Evolutionary conservation across 768 basidiomycete genomes (phyloP).

Genomic region (Lanmaoa pseudosensibilis): DNA sequence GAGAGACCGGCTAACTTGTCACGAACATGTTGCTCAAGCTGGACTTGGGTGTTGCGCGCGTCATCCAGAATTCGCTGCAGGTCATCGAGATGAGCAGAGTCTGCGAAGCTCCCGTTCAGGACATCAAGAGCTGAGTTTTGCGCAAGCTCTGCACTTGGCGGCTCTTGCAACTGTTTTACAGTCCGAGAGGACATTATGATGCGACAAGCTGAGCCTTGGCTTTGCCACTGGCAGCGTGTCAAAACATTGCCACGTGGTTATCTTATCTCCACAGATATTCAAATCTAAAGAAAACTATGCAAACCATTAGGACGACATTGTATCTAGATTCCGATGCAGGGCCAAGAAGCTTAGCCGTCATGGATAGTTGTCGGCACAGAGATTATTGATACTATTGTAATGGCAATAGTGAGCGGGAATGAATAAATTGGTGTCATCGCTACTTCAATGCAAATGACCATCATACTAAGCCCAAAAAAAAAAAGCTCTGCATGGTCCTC

Average conservation of each 20-base stretch:
- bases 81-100: constrained; percentile 50
- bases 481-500: too few species aligned
- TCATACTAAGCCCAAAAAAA: too few species aligned
- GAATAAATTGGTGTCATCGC: too few species aligned
- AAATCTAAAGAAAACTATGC: too few species aligned
- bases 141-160: constrained; percentile 46
- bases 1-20: constrained; percentile 15
- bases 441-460: too few species aligned
- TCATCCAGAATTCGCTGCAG: constrained; percentile 46
- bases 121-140: constrained; percentile 33
- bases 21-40: constrained; percentile 48
- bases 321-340: too few species aligned
- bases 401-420: too few species aligned
- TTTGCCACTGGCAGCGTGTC: background rate
- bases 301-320: too few species aligned
- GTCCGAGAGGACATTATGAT: constrained; percentile 41
- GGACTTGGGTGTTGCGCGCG: constrained; percentile 40
- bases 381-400: too few species aligned
- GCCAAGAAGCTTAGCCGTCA: too few species aligned
- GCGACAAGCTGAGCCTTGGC: background rate
- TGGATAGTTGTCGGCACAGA: too few species aligned
- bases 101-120: constrained; percentile 48
- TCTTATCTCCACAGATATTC: constrained; percentile 17
- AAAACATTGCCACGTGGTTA: constrained; percentile 24
- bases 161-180: constrained; percentile 49